Conservation (phyloP, 805 yeast genomes). For the Cyberlindnera americana region DNA sequence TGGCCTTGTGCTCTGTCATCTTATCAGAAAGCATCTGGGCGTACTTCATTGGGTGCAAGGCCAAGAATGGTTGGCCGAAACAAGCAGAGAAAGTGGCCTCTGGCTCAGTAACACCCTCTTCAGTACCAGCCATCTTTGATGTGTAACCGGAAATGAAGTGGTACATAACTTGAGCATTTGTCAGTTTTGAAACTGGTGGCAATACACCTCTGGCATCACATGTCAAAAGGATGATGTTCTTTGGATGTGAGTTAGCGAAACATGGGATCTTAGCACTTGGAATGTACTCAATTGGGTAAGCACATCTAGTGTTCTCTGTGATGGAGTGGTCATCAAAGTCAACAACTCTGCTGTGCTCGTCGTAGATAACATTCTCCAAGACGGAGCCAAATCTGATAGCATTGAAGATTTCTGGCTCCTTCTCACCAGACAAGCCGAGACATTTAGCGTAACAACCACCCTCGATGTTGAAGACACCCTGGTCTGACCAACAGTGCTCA, state of each 20-base stretch:
- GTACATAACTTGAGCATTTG: slow-evolving; percentile 97
- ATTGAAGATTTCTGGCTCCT: slow-evolving; percentile 96
- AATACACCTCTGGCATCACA: slow-evolving; percentile 98
- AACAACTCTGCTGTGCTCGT: slow-evolving; percentile 71
- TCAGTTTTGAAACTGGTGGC: slow-evolving; percentile 93
- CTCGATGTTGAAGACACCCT: slow-evolving; percentile 98
- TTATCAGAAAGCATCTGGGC: slow-evolving; percentile 95
- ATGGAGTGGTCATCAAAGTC: slow-evolving; percentile 79
- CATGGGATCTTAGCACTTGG: slow-evolving; percentile 97
- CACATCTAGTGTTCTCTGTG: slow-evolving; percentile 98
- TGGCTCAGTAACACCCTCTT: slow-evolving; percentile 97
- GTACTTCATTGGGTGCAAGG: slow-evolving; percentile 95
- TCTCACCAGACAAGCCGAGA: slow-evolving; percentile 81
- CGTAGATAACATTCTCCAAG: slow-evolving; percentile 88
- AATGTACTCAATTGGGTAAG: slow-evolving; percentile 95
- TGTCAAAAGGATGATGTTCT: slow-evolving; percentile 85
- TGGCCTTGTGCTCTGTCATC: slow-evolving; percentile 82
- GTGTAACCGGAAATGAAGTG: slow-evolving; percentile 98
- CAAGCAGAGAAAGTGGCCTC: slow-evolving; percentile 98
- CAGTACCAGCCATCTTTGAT: slow-evolving; percentile 99
- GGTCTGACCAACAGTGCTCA: slow-evolving; percentile 99
- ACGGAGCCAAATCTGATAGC: slow-evolving; percentile 94
- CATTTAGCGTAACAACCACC: slow-evolving; percentile 99
- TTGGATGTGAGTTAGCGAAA: slow-evolving; percentile 83
- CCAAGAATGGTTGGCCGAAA: slow-evolving; percentile 98